Base-by-base conservation (phyloP, 169 alveolate species). In the Plasmodium reichenowi region DNA sequence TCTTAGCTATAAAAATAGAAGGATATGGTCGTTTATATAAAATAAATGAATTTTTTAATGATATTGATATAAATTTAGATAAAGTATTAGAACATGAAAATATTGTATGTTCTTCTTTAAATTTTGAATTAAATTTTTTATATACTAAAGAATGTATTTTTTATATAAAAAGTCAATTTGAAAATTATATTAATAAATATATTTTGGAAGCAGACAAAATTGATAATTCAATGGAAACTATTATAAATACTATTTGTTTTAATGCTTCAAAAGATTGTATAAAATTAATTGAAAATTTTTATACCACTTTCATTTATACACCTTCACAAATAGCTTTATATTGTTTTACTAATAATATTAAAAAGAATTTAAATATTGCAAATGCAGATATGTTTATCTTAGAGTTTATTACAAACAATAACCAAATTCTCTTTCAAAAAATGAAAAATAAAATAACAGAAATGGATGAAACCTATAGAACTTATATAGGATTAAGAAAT, bases 1-100 rank as follows among this genome's bases (percentile, higher is more conserved):
- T 92, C 13, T 76, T 92, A 70, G 95, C 95, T 7, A 67, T 92
- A 74, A 92, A 92, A 32, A 62, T 92, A 45, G 95, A 92, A 76
- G 95, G 92, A 59, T 92, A 74, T 74, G 95, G 95, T 0, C 32
- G 78, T 9, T 15, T 76, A 48, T 76, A 76, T 58, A 76, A 52
- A 76, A 76, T 76, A 47, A 76, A 76, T 54, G 89, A 76, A 64
- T 76, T 76, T 66, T 76, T 76, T 76, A 76, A 54, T 47, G 89
- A 76, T 71, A 76, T 76, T 47, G 89, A 76, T 45, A 76, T 76
- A 24, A 64, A 76, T 58, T 66, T 76, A 68, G 89, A 76, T 71
- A 76, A 76, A 76, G 89, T 76, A 50, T 68, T 76, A 64, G 89
- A 76, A 26, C 89, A 76, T 76, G 89, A 76, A 63, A 66, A 76